These are phyloP conservation scores for Rhododendron williamsianum DNA, from an alignment of 148 eudicot species.

Conservation along the genomic window DNA sequence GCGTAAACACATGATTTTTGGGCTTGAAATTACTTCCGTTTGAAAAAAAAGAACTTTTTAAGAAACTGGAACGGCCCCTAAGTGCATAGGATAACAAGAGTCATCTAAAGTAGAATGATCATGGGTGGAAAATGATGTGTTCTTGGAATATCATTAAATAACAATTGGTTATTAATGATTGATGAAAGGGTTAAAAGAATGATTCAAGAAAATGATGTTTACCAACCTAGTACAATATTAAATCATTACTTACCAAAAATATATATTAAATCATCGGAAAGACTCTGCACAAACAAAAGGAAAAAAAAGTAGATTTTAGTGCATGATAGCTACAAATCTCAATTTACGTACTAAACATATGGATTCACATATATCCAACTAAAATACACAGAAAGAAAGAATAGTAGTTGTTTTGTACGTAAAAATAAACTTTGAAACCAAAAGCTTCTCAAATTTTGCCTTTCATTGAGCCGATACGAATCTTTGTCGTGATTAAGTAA, in stretches of 20 bases:
- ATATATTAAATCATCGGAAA: background rate
- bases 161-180: background rate
- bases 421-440: too few relatives aligned
- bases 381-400: background rate
- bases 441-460: background rate
- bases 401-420: background rate
- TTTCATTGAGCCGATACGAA: background rate
- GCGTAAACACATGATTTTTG: too few relatives aligned
- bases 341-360: background rate
- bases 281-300: background rate
- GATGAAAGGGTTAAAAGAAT: background rate
- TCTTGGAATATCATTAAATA: background rate
- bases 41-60: too few relatives aligned
- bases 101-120: background rate
- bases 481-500: background rate
- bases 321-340: background rate
- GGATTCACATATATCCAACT: background rate
- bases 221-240: conserved; percentile 11
- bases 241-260: background rate
- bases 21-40: too few relatives aligned
- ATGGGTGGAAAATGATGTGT: background rate
- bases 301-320: background rate
- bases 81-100: background rate
- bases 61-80: too few relatives aligned
- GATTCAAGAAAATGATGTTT: conserved; percentile 14